Conservation (phyloP, 192 early-diverging fungal species). For the Backusella psychrophila region DNA sequence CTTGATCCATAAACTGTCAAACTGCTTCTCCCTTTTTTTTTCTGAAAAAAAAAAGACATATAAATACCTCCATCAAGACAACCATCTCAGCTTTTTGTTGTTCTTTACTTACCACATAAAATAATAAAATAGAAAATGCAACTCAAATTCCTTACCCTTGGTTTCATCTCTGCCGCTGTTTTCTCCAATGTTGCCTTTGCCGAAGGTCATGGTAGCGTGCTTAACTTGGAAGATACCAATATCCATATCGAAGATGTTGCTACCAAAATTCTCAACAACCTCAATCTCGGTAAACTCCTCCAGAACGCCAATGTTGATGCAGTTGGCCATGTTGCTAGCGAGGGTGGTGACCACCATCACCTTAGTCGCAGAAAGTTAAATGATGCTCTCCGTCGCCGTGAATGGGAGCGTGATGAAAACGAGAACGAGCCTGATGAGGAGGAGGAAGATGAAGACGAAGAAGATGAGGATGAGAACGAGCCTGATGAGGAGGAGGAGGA, state of each 20-base stretch:
- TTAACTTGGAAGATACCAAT: not conserved
- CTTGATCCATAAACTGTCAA: not conserved
- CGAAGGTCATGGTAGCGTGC: not conserved
- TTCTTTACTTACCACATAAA: slow-evolving; percentile 3
- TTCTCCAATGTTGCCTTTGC: not conserved
- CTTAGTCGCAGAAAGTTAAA: not conserved
- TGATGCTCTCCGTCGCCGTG: not conserved
- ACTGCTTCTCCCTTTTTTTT: not conserved
- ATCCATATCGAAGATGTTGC: not conserved
- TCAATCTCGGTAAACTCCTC: not conserved
- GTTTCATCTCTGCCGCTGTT: not conserved
- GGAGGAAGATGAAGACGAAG: not conserved
- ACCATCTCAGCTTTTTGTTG: not conserved
- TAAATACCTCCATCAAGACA: not conserved
- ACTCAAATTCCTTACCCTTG: not conserved
- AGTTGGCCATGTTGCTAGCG: not conserved
- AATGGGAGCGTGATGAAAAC: not conserved
- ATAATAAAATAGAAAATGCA: not conserved
- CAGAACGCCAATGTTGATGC: not conserved
- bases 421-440: not conserved
- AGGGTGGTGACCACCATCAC: not conserved
- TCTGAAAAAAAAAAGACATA: not conserved
- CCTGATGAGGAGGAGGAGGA: not conserved
- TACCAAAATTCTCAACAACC: not conserved
- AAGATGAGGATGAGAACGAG: not conserved